These are phyloP conservation scores for Ophiostoma quercus DNA, from an alignment of 2,329 filamentous ascomycete genomes.

Conservation along the genomic window DNA sequence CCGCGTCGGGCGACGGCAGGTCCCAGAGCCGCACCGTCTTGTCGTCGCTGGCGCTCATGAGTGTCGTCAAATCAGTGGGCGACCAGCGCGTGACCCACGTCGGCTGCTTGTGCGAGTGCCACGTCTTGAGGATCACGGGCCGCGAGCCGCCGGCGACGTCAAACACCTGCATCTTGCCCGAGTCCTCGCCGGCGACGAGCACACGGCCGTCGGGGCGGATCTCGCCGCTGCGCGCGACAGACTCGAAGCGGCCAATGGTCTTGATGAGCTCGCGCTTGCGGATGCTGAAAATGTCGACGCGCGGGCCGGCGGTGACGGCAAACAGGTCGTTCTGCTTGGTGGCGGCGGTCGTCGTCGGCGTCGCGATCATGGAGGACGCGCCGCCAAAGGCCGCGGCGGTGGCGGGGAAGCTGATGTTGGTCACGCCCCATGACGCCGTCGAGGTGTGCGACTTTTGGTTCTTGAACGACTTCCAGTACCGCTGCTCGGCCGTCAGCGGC, in stretches of 20 bases:
- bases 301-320: conserved; percentile 87
- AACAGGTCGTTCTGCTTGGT: conserved; percentile 64
- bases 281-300: conserved; percentile 89
- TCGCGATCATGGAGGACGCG: conserved; percentile 35
- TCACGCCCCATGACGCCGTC: conserved; percentile 82
- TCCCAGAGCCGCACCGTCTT: conserved; percentile 92
- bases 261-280: conserved; percentile 87
- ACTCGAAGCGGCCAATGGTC: conserved; percentile 89
- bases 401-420: conserved; percentile 73
- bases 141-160: conserved; percentile 64
- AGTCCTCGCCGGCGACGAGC: conserved; percentile 85
- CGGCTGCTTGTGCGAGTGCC: conserved; percentile 89
- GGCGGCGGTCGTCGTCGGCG: conserved; percentile 39
- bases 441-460: conserved; percentile 86
- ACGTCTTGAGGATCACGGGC: conserved; percentile 88
- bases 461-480: conserved; percentile 94
- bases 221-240: conserved; percentile 83
- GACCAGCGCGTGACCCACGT: conserved; percentile 91
- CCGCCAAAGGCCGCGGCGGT: conserved; percentile 37
- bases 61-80: conserved; percentile 75
- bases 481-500: conserved; percentile 82
- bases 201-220: conserved; percentile 84
- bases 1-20: conserved; percentile 71
- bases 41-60: conserved; percentile 90
- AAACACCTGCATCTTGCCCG: conserved; percentile 89